Conservation (phyloP, 1,284 basidiomycete species). For the Trichosporon asahii region DNA sequence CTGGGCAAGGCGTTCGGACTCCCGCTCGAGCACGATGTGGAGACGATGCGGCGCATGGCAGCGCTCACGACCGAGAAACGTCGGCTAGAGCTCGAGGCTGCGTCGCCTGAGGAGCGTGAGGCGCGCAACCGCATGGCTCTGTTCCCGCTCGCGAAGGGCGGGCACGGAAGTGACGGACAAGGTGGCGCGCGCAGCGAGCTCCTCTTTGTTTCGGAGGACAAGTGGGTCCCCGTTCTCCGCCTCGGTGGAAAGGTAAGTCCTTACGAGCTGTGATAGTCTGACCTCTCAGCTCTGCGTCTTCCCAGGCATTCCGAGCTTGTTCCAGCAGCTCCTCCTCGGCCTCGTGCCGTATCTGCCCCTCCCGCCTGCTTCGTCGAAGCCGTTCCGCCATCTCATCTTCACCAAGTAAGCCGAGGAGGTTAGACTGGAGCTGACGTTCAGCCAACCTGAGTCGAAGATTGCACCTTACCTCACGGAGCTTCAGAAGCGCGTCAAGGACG, state of each 20-base stretch:
- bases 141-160: constrained; percentile 59
- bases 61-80: constrained; percentile 59
- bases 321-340: constrained; percentile 71
- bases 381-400: constrained; percentile 70
- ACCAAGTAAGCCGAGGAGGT: constrained; percentile 58
- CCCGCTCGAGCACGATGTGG: constrained; percentile 68
- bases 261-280: too few relatives aligned
- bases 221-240: constrained; percentile 86
- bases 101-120: constrained; percentile 66
- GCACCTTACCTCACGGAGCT: constrained; percentile 80
- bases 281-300: constrained; percentile 67
- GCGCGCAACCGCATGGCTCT: constrained; percentile 79
- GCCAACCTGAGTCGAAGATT: constrained; percentile 79
- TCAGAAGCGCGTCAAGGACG: constrained; percentile 67
- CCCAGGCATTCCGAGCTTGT: constrained; percentile 83
- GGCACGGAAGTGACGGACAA: constrained; percentile 35
- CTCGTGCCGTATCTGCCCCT: constrained; percentile 71
- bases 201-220: constrained; percentile 66
- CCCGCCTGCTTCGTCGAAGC: constrained; percentile 66
- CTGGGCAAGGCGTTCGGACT: constrained; percentile 81
- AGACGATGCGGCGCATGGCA: constrained; percentile 75
- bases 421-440: constrained; percentile 39
- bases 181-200: constrained; percentile 61
- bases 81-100: constrained; percentile 58
- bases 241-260: constrained; percentile 64